These are phyloP conservation scores for Peronospora belbahrii DNA, from an alignment of 352 stramenopile species.

Conservation along the genomic window DNA sequence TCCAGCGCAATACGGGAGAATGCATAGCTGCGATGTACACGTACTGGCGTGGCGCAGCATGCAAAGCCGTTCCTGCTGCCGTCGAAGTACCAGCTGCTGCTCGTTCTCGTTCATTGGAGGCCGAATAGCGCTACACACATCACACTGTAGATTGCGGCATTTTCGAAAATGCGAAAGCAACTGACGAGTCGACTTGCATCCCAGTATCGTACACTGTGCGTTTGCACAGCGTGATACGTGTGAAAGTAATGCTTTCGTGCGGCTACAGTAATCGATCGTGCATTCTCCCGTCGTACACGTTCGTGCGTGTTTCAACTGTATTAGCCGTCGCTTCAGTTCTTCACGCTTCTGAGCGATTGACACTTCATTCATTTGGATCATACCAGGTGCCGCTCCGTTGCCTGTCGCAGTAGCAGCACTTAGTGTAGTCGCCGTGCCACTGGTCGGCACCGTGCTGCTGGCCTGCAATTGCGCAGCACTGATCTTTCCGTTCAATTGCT, in stretches of 20 bases:
- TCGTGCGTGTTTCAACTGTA: conserved; percentile 82
- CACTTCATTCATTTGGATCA: conserved; percentile 71
- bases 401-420: conserved; percentile 8
- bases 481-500: conserved; percentile 31
- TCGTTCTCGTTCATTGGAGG: conserved; percentile 85
- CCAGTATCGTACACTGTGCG: conserved; percentile 78
- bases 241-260: conserved; percentile 69
- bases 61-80: conserved; percentile 80
- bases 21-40: conserved; percentile 53
- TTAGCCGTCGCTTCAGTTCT: conserved; percentile 75
- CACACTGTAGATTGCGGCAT: conserved; percentile 80
- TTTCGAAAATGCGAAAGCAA: conserved; percentile 84
- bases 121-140: conserved; percentile 82
- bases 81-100: conserved; percentile 73
- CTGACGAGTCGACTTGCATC: conserved; percentile 82
- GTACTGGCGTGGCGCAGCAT: conserved; percentile 85
- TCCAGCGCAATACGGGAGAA: conserved; percentile 74
- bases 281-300: conserved; percentile 74
- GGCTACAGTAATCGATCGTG: conserved; percentile 71
- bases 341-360: conserved; percentile 81
- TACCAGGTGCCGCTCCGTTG: conserved; percentile 27
- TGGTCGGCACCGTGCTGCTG: conserved; percentile 15
- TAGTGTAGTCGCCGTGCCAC: conserved; percentile 20
- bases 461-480: conserved; percentile 18
- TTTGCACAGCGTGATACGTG: conserved; percentile 82